Evolutionary conservation across 2,329 filamentous ascomycete genomes (phyloP), one percentile per base, ranked within the genome.

Genomic region (Colletotrichum musae): DNA sequence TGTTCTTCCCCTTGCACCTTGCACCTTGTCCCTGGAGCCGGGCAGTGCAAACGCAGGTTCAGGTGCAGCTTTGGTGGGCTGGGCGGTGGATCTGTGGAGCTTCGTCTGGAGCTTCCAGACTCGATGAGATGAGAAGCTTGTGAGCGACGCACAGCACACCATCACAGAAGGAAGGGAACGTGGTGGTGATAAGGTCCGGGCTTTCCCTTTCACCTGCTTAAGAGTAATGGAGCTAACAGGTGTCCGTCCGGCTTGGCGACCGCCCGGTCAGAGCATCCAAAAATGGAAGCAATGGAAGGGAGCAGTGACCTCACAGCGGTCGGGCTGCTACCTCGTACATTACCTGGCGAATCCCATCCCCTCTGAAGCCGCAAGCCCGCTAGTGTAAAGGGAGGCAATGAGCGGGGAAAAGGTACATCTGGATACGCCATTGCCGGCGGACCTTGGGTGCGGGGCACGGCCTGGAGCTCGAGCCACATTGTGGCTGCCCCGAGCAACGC

Each of bases 401-500:
- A 41, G 59, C 18, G 64, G 64, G 52, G 59, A 53, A 53, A 36
- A 53, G 60, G 18, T 48, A 57, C 58, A 43, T 36, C 32, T 10
- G 10, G 28, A 16, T 32, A 10, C 9, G 24, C 41, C 21, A 41
- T 15, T 3, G 16, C 13, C 26, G n/a, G 16, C 13, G 16, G n/a
- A 15, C 39, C 39, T 43, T 43, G 41, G 18, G 32, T 57, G 26
- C 28, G 51, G 60, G 60, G 26, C 18, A 39, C 51, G 10, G 9
- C 18, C 47, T 18, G 47, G 53, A 50, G 28, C 51, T 12, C 60
- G 57, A 67, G 67, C 67, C 67, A 70, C 67, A 61, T 3, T 66
- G 67, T 70, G 67, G 67, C 67, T 70, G 51, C 67, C 57, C 62
- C 24, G 64, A 61, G 57, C 67, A 70, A 66, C 62, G 24, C 32